phyloP scores from a whole-genome alignment of 148 eudicot genomes.

The Salicornia ramosissima region DNA sequence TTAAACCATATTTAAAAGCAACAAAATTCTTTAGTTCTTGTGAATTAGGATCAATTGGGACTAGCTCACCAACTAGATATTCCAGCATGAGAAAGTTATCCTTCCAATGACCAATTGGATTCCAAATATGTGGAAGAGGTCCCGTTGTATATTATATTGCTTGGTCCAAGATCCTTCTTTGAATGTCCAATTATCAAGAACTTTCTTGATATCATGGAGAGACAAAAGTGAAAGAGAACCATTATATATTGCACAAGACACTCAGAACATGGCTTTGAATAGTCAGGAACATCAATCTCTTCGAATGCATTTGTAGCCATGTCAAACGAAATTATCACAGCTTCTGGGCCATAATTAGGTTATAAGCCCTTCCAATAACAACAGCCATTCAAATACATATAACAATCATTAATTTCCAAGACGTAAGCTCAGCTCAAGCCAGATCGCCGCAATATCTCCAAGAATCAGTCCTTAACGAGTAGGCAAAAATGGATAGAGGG shows the following conservation, averaged over 20 bases:
- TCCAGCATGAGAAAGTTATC: neutral
- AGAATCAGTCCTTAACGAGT: neutral
- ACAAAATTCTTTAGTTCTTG: no score
- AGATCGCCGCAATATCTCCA: neutral
- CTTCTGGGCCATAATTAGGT: neutral
- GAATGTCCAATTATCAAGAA: slow-evolving; percentile 8
- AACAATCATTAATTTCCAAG: neutral
- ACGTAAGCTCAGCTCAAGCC: neutral
- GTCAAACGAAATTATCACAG: neutral
- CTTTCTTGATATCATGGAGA: neutral
- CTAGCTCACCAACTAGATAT: no score
- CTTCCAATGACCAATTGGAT: slow-evolving; percentile 5
- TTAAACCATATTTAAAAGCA: no score
- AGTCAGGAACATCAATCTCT: neutral
- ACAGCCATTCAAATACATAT: neutral
- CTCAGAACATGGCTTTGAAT: neutral
- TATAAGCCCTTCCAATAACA: slow-evolving; percentile 1
- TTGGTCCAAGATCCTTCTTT: neutral
- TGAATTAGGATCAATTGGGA: no score
- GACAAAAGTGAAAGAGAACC: slow-evolving; percentile 4
- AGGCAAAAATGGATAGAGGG: neutral
- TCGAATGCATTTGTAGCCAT: neutral
- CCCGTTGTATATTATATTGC: neutral
- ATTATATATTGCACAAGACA: neutral
- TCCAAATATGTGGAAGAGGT: neutral